Evolutionary conservation across 192 early-diverging fungal species (phyloP), one percentile per base, ranked within the genome.

Genomic region (Coemansia sp.): DNA sequence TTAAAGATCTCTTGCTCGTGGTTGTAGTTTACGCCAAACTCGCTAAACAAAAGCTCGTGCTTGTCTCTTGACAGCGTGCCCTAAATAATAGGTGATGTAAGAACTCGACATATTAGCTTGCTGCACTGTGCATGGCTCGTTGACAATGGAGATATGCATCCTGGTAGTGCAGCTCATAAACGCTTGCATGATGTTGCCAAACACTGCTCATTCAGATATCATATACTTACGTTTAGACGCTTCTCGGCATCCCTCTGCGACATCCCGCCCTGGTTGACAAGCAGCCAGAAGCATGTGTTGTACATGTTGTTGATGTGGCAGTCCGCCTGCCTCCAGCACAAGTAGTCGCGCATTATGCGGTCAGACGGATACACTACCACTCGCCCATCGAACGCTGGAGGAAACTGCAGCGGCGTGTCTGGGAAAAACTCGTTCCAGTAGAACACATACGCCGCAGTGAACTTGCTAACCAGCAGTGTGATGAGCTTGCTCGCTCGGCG

Each of bases 261-360:
- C 58, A 80, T 84, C 17, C 65, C 68, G 56, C 92, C 93, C 51
- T 85, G 81, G 32, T 87, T 84, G 29, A 98, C 95, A 39, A 99
- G 75, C 10, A 87, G 80, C 95, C 96, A 98, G 74, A 97, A 98
- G 8, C 89, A 87, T 3, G 97, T 99, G 78, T 99, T 99, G 84
- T 97, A 99, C 65, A 95, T 72, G 71, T 95, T 95, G 81, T 95
- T 95, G 78, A 95, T 94, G 71, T 94, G 94, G 67, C 93, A 96
- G 71, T 98, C 95, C 15, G 89, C 96, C 72, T 98, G 96, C 31
- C 97, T 82, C 97, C 97, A 99, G 50, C 84, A 77, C 62, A 99
- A 83, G 77, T 99, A 99, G 81, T 99, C 97, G 69, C 91, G 87
- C 65, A 99, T 62, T 53, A 92, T 92, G 48, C 89, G 68, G 40